Evolutionary conservation across 768 basidiomycete species (phyloP).

Genomic region (Pleurotus eryngii): DNA sequence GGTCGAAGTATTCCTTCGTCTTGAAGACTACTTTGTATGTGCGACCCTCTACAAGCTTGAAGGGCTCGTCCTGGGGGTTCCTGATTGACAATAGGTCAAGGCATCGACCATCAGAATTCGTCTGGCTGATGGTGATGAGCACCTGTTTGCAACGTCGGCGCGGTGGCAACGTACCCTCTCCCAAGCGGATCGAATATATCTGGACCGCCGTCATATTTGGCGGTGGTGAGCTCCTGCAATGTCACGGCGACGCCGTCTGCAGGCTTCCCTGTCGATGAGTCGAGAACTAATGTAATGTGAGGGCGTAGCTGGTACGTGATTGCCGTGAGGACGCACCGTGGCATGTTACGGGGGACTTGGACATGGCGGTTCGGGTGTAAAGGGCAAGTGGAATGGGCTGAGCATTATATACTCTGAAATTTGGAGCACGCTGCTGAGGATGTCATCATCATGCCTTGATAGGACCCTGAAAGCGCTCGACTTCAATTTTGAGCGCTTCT

Average conservation of each 20-base stretch:
- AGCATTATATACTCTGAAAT: background rate
- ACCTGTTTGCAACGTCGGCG: background rate
- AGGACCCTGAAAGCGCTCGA: background rate
- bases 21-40: slow-evolving; percentile 85
- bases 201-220: slow-evolving; percentile 23
- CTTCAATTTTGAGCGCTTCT: background rate
- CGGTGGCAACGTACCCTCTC: slow-evolving; percentile 48
- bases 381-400: background rate
- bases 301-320: background rate
- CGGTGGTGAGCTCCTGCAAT: slow-evolving; percentile 49
- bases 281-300: slow-evolving; percentile 58
- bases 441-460: background rate
- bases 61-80: slow-evolving; percentile 36
- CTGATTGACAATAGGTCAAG: slow-evolving; percentile 63
- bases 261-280: slow-evolving; percentile 80
- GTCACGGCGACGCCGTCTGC: slow-evolving; percentile 64
- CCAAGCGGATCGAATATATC: slow-evolving; percentile 54
- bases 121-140: slow-evolving; percentile 43
- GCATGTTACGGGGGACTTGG: slow-evolving; percentile 86
- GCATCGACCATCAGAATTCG: slow-evolving; percentile 83
- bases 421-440: background rate
- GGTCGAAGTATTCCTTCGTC: slow-evolving; percentile 79
- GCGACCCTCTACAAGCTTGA: slow-evolving; percentile 48
- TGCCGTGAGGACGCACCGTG: slow-evolving; percentile 53
- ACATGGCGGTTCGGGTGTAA: slow-evolving; percentile 22